Percentiles rank a stretch among this genome's conserved stretches.
These are phyloP conservation scores for Rosa multiflora DNA, from an alignment of 306 rosid species.

Conservation along the genomic window DNA sequence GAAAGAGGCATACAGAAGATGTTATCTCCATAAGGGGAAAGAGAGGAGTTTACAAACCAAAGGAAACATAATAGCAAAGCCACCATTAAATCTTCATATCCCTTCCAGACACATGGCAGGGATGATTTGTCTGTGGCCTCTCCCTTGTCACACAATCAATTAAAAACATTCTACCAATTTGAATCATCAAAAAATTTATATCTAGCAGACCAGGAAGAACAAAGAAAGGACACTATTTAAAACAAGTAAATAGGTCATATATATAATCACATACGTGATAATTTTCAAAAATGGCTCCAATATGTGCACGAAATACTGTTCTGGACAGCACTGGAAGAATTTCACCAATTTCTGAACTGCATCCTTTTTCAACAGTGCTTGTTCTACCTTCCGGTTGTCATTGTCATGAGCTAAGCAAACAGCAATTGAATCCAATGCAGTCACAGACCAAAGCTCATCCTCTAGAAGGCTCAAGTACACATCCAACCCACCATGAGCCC, in stretches of 20 bases:
- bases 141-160: background rate
- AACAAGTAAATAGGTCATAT: background rate
- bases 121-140: background rate
- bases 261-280: constrained; percentile 65
- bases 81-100: background rate
- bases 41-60: background rate
- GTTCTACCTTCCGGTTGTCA: constrained; percentile 93
- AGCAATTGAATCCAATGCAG: constrained; percentile 95
- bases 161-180: background rate
- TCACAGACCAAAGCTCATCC: constrained; percentile 92
- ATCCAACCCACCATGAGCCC: constrained; percentile 99
- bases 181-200: background rate
- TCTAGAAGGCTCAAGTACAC: constrained; percentile 96
- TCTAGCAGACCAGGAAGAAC: background rate
- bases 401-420: constrained; percentile 96
- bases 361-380: constrained; percentile 87
- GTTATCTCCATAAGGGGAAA: constrained; percentile 12
- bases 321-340: constrained; percentile 96
- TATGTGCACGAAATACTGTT: constrained; percentile 91
- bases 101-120: background rate
- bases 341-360: constrained; percentile 95
- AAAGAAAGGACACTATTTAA: background rate
- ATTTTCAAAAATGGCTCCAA: constrained; percentile 98
- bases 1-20: constrained; percentile 19
- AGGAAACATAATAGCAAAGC: background rate